Evolutionary conservation across 305 asterid genomes (phyloP).

Genomic region (Solanum aculeatissimum): DNA sequence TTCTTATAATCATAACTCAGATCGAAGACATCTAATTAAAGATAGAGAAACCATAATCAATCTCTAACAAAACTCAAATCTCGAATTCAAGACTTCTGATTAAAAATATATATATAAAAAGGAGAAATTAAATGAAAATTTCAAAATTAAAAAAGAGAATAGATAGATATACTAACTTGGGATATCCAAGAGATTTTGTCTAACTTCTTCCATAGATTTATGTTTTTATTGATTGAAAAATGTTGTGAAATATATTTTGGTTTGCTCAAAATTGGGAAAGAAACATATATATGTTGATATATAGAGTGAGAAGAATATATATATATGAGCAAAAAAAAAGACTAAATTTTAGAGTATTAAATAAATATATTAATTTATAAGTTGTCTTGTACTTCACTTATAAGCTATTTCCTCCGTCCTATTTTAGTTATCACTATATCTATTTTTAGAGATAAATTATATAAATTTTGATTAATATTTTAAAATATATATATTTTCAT

Average conservation of each 20-base stretch:
- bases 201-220: slow-evolving; percentile 28
- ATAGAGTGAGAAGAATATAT: background rate
- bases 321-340: too few species aligned
- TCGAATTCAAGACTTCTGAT: background rate
- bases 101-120: background rate
- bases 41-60: background rate
- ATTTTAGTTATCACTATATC: too few species aligned
- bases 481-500: too few species aligned
- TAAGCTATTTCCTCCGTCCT: too few species aligned
- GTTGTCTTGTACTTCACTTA: too few species aligned
- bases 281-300: background rate
- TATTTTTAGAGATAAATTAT: too few species aligned
- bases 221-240: background rate
- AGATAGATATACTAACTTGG: slow-evolving; percentile 10
- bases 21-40: background rate
- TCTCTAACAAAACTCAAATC: background rate
- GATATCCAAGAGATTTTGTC: slow-evolving; percentile 4
- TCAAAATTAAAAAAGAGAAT: background rate
- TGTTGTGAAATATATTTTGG: background rate
- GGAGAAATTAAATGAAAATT: too few species aligned
- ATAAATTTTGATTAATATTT: too few species aligned
- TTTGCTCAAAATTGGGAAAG: background rate
- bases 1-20: background rate
- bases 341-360: too few species aligned
- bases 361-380: too few species aligned